Base-by-base conservation (phyloP, 192 early-diverging fungal genomes). In the Phycomyces nitens region DNA sequence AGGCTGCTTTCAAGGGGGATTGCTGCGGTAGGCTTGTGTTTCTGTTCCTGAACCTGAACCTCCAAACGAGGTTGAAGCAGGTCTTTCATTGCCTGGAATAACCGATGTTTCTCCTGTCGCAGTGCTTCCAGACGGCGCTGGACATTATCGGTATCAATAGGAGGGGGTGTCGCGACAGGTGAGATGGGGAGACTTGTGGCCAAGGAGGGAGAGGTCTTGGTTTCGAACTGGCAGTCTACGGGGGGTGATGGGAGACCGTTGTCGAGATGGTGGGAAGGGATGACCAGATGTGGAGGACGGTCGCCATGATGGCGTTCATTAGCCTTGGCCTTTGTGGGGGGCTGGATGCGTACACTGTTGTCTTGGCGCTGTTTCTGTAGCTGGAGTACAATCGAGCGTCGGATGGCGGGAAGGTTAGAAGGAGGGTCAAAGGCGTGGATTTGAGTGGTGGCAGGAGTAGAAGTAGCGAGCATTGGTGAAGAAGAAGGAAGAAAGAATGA, bases 241-340 rank as follows among this genome's bases (percentile, higher is more conserved):
- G 62, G 62, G 53, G 62, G 62, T 40, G 62, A 63, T 24, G 62
- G 62, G 40, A 63, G 29, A 9, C 62, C 62, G 23, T 63, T 63
- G 5, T 63, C 62, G 53, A 63, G 62, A 63, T 55, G 62, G 23
- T 21, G 20, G 9, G 22, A 40, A 24, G 52, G 12, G 18, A 47
- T 47, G 44, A 47, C 44, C 44, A 47, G 44, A n/a, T 14, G 2
- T n/a, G 15, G 12, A 3, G 11, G 44, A n/a, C 18, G 12, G 12
- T 47, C 44, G 29, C 29, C 29, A 34, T 34, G 29, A 34, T 34
- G 29, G 29, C 29, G 29, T 34, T 34, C 29, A 34, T 34, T 34
- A 7, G 29, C 29, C 2, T 2, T 34, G 26, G 44, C 59, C 10
- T 21, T 12, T 4, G 60, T 38, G 20, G 44, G 23, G 4, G 49